Percentiles rank a stretch among this genome's conserved stretches.
These are phyloP conservation scores for Dothistroma septosporum DNA, from an alignment of 2,329 filamentous ascomycete species.

Conservation along the genomic window DNA sequence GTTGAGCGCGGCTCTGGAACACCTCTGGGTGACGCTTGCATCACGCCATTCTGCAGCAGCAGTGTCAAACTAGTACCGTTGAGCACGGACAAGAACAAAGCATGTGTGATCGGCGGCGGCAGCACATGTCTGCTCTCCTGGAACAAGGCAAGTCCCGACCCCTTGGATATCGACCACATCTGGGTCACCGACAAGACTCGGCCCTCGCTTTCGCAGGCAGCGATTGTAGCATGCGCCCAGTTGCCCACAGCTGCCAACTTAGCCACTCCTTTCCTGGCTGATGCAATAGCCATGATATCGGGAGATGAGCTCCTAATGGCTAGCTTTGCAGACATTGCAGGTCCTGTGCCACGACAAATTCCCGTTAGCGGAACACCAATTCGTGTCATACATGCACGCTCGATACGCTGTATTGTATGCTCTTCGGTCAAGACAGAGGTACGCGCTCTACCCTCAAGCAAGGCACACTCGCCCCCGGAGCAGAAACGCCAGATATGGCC, in stretches of 20 bases:
- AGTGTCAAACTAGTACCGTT: constrained; percentile 25
- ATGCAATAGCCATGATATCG: constrained; percentile 25
- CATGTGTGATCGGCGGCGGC: constrained; percentile 26
- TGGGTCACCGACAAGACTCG: constrained; percentile 29
- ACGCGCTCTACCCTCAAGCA: constrained; percentile 18
- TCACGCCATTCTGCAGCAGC: constrained; percentile 23
- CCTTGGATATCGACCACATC: constrained; percentile 24
- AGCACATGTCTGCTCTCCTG: constrained; percentile 27
- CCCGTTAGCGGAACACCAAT: constrained; percentile 29
- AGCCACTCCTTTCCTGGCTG: constrained; percentile 20
- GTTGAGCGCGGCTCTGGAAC: constrained; percentile 9
- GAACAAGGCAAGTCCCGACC: constrained; percentile 11
- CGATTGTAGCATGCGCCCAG: constrained; percentile 22
- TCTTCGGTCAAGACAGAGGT: constrained; percentile 41
- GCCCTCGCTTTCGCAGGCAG: constrained; percentile 26
- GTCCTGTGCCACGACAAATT: constrained; percentile 30
- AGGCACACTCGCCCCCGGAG: constrained; percentile 24
- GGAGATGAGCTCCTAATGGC: constrained; percentile 24
- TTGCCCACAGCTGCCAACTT: constrained; percentile 23
- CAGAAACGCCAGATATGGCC: constrained; percentile 38
- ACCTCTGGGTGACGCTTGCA: constrained; percentile 10
- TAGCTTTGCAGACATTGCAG: constrained; percentile 11
- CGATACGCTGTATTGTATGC: constrained; percentile 45
- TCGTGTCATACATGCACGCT: constrained; percentile 29
- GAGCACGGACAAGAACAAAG: constrained; percentile 11